A percentile compares a stretch with the other conserved stretches of the same genome.
Conservation (phyloP, 2,329 filamentous ascomycete genomes). For the Calonectria ilicicola region DNA sequence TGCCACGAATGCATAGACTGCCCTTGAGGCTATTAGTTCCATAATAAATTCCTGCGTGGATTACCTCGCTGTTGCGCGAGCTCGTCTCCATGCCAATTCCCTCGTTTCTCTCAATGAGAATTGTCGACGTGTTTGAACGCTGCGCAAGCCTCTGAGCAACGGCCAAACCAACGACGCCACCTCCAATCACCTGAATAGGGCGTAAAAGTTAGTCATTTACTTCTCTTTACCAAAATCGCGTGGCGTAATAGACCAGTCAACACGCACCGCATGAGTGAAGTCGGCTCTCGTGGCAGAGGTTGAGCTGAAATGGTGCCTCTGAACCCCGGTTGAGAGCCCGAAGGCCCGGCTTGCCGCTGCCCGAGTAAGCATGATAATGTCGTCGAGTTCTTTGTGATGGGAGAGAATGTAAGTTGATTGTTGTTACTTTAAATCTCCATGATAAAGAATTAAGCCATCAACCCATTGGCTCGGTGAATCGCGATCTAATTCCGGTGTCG, state of each 20-base stretch:
- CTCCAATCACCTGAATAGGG: slow-evolving; percentile 65
- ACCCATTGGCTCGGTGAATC: neutral
- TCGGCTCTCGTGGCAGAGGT: slow-evolving; percentile 50
- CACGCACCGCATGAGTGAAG: slow-evolving; percentile 59
- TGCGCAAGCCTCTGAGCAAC: slow-evolving; percentile 82
- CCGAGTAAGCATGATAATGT: slow-evolving; percentile 1
- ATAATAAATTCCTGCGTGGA: slow-evolving; percentile 96
- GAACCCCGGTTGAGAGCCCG: neutral
- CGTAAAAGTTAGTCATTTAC: neutral
- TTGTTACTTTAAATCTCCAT: neutral
- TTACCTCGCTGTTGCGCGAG: slow-evolving; percentile 93
- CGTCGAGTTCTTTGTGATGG: too few relatives aligned
- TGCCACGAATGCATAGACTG: slow-evolving; percentile 82
- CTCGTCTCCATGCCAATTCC: slow-evolving; percentile 87
- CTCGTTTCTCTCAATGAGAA: slow-evolving; percentile 84
- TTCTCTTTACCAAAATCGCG: neutral
- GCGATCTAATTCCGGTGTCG: slow-evolving; percentile 5
- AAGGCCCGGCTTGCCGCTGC: neutral
- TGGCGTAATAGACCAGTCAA: neutral
- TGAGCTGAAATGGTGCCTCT: slow-evolving; percentile 50
- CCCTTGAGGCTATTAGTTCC: slow-evolving; percentile 84
- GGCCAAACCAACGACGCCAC: slow-evolving; percentile 81
- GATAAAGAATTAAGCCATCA: slow-evolving; percentile 8
- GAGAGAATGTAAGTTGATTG: neutral
- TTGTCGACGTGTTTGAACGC: slow-evolving; percentile 70